A percentile compares a stretch with the other conserved stretches of the same genome.
Evolutionary conservation across 2,329 filamentous ascomycete species (phyloP).

Genomic region (Diaporthe sp.): DNA sequence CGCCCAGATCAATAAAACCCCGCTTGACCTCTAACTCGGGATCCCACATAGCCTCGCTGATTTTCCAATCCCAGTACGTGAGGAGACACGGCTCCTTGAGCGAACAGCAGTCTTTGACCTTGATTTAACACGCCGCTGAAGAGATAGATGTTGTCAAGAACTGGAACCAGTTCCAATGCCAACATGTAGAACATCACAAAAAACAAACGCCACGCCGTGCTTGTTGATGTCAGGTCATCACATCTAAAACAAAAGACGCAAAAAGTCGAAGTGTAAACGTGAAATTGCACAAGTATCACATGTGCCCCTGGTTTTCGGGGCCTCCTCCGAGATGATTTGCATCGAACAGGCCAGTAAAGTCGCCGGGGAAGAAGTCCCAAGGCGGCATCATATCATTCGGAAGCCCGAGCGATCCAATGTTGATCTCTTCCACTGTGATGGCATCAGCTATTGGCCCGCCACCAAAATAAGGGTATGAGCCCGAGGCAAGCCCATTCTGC

Average conservation of each 20-base stretch:
- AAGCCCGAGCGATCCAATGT: slow-evolving; percentile 76
- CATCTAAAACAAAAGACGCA: not conserved
- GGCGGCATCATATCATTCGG: slow-evolving; percentile 76
- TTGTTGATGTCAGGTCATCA: not conserved
- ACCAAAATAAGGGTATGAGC: slow-evolving; percentile 51
- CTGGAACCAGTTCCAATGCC: not conserved
- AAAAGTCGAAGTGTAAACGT: not conserved
- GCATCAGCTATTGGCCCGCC: slow-evolving; percentile 54
- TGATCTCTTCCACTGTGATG: slow-evolving; percentile 84
- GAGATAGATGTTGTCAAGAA: not conserved
- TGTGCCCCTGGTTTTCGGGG: not conserved
- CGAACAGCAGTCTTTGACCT: slow-evolving; percentile 8
- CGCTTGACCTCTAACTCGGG: not conserved
- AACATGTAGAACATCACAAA: slow-evolving; percentile 10
- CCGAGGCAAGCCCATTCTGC: slow-evolving; percentile 47
- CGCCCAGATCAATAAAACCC: slow-evolving; percentile 4
- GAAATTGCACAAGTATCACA: slow-evolving; percentile 20
- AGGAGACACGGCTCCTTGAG: not conserved
- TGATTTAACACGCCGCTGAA: not conserved
- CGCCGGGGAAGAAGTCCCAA: slow-evolving; percentile 81
- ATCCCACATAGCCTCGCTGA: not conserved
- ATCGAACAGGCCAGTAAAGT: slow-evolving; percentile 72
- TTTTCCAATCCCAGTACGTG: not conserved
- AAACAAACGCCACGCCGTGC: slow-evolving; percentile 24
- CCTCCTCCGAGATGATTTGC: slow-evolving; percentile 12